Percentiles rank a stretch among this genome's conserved stretches.
Conservation (phyloP, 2,329 filamentous ascomycete species). For the Colletotrichum incanum region DNA sequence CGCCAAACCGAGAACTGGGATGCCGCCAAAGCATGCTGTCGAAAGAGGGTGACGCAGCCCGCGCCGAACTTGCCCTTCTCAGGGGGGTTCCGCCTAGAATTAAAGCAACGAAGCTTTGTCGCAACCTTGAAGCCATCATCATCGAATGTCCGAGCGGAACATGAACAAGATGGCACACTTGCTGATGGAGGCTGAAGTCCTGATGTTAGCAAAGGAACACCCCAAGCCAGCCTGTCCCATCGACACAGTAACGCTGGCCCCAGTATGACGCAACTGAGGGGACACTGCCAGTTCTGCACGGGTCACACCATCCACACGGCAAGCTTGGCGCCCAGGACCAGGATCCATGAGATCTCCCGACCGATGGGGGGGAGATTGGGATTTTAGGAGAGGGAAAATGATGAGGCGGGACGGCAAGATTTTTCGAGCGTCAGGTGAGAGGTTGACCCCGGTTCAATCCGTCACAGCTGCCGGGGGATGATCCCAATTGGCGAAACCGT, state of each 20-base stretch:
- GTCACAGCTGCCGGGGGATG: slow-evolving; percentile 34
- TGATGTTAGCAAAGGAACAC: not conserved
- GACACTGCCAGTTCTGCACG: slow-evolving; percentile 39
- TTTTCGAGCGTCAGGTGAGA: slow-evolving; percentile 42
- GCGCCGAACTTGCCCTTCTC: not conserved
- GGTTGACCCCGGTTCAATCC: slow-evolving; percentile 22
- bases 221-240: slow-evolving; percentile 27
- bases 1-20: slow-evolving; percentile 21
- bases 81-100: not conserved
- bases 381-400: slow-evolving; percentile 24
- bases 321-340: slow-evolving; percentile 40
- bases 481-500: slow-evolving; percentile 38
- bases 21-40: slow-evolving; percentile 21
- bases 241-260: slow-evolving; percentile 10
- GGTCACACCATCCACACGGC: slow-evolving; percentile 36
- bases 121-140: slow-evolving; percentile 33
- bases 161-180: slow-evolving; percentile 27
- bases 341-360: slow-evolving; percentile 38
- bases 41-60: slow-evolving; percentile 6
- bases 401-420: slow-evolving; percentile 43
- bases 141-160: slow-evolving; percentile 22
- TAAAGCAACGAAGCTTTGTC: slow-evolving; percentile 12
- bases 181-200: slow-evolving; percentile 35
- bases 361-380: slow-evolving; percentile 18
- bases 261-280: slow-evolving; percentile 43